These are phyloP conservation scores for Pseudoturritis turrita DNA, from an alignment of 345 rosid species.

Conservation along the genomic window DNA sequence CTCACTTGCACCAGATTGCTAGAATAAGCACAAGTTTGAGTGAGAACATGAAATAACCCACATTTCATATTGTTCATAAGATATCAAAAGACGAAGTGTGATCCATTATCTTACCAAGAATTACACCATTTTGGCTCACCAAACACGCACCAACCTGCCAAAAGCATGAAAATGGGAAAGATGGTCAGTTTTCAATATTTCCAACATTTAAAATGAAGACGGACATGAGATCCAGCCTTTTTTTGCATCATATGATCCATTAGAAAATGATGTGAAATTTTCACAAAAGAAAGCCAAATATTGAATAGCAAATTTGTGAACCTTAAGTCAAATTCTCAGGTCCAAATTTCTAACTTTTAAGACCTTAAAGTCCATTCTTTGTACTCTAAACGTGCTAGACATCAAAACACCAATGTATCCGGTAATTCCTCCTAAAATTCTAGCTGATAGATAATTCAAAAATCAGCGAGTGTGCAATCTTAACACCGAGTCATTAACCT, in stretches of 20 bases:
- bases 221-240: neutral
- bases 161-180: constrained; percentile 4
- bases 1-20: neutral
- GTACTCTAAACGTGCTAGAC: neutral
- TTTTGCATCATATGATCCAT: neutral
- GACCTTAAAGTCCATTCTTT: neutral
- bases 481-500: neutral
- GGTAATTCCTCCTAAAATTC: neutral
- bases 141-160: constrained; percentile 88
- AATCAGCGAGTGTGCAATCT: constrained; percentile 2
- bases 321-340: neutral
- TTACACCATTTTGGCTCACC: constrained; percentile 81
- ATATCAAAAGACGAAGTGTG: neutral
- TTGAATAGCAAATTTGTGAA: neutral
- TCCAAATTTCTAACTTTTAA: neutral
- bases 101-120: constrained; percentile 58
- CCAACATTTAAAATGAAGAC: neutral
- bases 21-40: neutral
- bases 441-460: neutral
- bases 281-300: neutral
- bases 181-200: neutral
- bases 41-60: neutral
- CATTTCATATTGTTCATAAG: neutral
- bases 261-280: neutral
- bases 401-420: neutral